Evolutionary conservation across 352 stramenopile genomes (phyloP), one percentile per base, ranked within the genome.

Genomic region (Pythium brassicae): DNA sequence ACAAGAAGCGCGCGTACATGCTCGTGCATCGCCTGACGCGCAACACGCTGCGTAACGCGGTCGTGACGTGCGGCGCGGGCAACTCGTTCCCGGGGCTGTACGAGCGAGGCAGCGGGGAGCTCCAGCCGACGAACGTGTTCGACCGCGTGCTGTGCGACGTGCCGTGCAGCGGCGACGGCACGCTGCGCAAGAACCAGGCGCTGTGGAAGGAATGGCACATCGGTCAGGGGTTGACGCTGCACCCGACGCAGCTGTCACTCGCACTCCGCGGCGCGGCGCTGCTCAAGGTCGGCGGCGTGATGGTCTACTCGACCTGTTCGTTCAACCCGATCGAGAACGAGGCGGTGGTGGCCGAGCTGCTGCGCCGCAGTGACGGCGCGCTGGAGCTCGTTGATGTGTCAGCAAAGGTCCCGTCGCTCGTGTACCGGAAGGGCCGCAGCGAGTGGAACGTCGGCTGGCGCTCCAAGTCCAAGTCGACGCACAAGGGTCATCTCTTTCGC

Each of bases 321-420:
- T 88, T 99, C 63, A 99, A 99, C 76, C 97, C 97, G 12, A 82
- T 99, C 12, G 97, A 99, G 77, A 90, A 99, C 72, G 97, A 99
- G 71, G 97, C 97, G 5, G 71, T 99, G n/a, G 95, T 99, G 14
- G 79, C 84, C 1, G 91, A 98, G 61, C 68, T 99, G 23, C 71
- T 99, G 48, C 83, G 96, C 48, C 81, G 85, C 27, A 72, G 87
- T 51, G 82, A 83, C 32, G 86, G 89, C 44, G 79, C 76, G 6
- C 73, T 98, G n/a, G 75, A 97, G 63, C 63, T 99, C 15, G 59
- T 98, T 27, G 89, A 99, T 50, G 85, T 87, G 12, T 78, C 76
- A 3, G 56, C 63, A 17, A 83, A 64, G 51, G 65, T 94, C 34
- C 78, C 83, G n/a, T 57, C 65, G 26, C 74, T 94, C 29, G 52